Base-by-base conservation (phyloP, 1,139 yeast genomes). In the Yamadazyma songkhlaensis region DNA sequence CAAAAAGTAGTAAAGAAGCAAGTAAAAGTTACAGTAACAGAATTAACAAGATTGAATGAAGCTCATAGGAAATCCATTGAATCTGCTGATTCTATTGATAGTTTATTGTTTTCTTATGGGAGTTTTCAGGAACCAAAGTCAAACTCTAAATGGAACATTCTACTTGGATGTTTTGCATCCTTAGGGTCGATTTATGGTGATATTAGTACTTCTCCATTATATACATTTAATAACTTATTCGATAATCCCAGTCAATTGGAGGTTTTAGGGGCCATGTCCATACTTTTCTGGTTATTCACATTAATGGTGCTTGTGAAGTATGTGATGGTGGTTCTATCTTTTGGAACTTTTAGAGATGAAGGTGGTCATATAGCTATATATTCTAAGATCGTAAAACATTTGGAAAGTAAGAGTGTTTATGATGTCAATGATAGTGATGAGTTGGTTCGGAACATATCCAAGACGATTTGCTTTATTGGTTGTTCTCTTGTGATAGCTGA, bases 331-430 rank as follows among this genome's bases (percentile, higher is more conserved):
- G 82, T 77, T 4, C 57, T 77, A 34, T 50, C 55, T 12, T 52
- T 67, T 36, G 83, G 82, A 12, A 77, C 79, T 7, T 75, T 77
- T 50, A 64, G 73, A 32, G 79, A 79, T 30, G 81, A 78, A 51
- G 84, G 84, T 46, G 83, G 84, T 1, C 81, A 77, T 45, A 72
- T 78, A 23, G 83, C 84, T 13, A 68, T 78, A 29, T 77, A 77
- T 48, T 76, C 81, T 21, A 76, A 76, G 48, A 65, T 78, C 25
- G 10, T 35, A 10, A 25, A 34, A 11, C 13, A 25, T 25, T 25
- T 25, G 13, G 12, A 25, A 6, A 25, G n/a, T 6, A 25, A 11
- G n/a, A 14, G 8, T 12, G 20, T 27, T 27, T 14, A 12, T 13
- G 20, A 8, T 27, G 6, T 9, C 3, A 27, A 27, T 9, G 6